These are phyloP conservation scores for Globisporangium heterothallicum DNA, from an alignment of 352 stramenopile species.

Conservation along the genomic window DNA sequence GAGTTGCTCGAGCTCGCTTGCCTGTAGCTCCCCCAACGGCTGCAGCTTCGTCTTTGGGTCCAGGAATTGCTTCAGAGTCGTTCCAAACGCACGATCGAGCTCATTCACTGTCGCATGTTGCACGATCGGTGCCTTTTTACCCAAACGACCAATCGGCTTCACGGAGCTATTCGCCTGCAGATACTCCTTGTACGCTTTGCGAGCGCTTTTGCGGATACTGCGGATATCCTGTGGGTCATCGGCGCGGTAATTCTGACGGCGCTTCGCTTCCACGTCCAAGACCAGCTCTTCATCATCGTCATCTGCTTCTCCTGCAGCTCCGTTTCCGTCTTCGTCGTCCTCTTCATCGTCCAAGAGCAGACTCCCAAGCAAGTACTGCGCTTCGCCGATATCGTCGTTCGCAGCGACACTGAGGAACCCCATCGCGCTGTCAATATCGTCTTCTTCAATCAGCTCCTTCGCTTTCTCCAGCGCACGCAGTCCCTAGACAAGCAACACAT, in stretches of 20 bases:
- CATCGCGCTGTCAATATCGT: conserved; percentile 58
- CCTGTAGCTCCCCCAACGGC: conserved; percentile 27
- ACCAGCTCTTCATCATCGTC: conserved; percentile 35
- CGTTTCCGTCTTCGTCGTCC: conserved; percentile 18
- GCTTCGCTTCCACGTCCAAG: conserved; percentile 65
- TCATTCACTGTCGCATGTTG: conserved; percentile 50
- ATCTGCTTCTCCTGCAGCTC: conserved; percentile 13
- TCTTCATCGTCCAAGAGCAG: conserved; percentile 52
- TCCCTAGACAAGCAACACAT: conserved; percentile 20
- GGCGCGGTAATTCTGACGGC: conserved; percentile 31
- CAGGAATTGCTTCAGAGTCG: conserved; percentile 62
- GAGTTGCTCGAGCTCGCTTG: conserved; percentile 13
- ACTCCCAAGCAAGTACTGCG: conserved; percentile 67
- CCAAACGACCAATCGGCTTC: conserved; percentile 5
- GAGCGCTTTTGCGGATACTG: conserved; percentile 73
- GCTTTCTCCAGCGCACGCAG: conserved; percentile 50
- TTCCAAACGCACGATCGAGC: conserved; percentile 68
- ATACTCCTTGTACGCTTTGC: conserved; percentile 73
- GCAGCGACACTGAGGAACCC: conserved; percentile 52
- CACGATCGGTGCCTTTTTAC: conserved; percentile 36
- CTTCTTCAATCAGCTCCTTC: conserved; percentile 46
- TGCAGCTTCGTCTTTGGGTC: conserved; percentile 49
- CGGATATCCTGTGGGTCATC: conserved; percentile 63
- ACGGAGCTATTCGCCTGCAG: conserved; percentile 34
- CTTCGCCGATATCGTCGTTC: conserved; percentile 57